A percentile compares a stretch with the other conserved stretches of the same genome.
Conservation (phyloP, 768 basidiomycete genomes). For the Mycena floridula region DNA sequence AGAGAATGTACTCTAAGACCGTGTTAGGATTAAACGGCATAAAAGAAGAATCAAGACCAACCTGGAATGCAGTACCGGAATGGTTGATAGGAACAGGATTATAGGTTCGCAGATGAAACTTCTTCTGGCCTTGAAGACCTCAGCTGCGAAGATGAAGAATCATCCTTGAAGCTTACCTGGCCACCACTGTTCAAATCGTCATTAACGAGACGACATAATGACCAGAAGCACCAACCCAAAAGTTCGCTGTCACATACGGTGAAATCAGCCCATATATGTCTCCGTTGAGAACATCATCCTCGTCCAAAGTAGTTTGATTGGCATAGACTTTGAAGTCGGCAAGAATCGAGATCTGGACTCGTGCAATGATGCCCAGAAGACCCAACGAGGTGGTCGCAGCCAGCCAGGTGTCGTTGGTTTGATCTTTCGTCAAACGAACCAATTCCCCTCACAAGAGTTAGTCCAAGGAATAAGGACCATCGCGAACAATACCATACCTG, state of each 20-base stretch:
- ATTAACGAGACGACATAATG: neutral
- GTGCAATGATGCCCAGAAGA: slow-evolving; percentile 27
- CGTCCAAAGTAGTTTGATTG: slow-evolving; percentile 26
- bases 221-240: slow-evolving; percentile 22
- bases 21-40: neutral
- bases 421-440: slow-evolving; percentile 24
- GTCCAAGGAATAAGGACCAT: neutral
- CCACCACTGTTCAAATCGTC: slow-evolving; percentile 23
- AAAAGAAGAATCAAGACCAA: slow-evolving; percentile 4
- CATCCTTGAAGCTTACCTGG: slow-evolving; percentile 23
- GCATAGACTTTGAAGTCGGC: slow-evolving; percentile 32
- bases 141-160: neutral
- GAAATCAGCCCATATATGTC: slow-evolving; percentile 26
- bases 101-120: slow-evolving; percentile 30
- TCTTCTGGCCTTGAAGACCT: slow-evolving; percentile 20
- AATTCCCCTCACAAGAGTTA: slow-evolving; percentile 19
- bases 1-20: slow-evolving; percentile 28
- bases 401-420: slow-evolving; percentile 28
- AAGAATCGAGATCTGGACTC: slow-evolving; percentile 23
- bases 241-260: slow-evolving; percentile 33
- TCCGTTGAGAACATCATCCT: slow-evolving; percentile 24
- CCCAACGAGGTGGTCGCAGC: slow-evolving; percentile 32
- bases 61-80: slow-evolving; percentile 29
- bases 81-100: slow-evolving; percentile 21
- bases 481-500: slow-evolving; percentile 13